Evolutionary conservation across 768 basidiomycete species (phyloP).

Genomic region (Tulasnella sp.): DNA sequence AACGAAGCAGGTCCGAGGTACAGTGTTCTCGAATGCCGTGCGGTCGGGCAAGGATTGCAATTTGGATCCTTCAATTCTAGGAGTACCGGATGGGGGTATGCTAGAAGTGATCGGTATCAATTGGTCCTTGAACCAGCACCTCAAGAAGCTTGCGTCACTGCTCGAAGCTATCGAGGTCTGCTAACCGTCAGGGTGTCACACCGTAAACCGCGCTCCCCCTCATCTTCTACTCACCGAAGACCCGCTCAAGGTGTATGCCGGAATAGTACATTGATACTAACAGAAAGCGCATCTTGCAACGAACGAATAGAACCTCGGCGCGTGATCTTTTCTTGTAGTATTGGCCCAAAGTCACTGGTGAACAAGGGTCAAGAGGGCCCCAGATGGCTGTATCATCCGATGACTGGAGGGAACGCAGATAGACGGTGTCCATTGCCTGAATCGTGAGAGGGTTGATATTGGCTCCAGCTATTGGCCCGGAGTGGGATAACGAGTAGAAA

Average conservation of each 20-base stretch:
- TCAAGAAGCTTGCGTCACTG: not conserved
- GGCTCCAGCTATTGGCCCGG: not conserved
- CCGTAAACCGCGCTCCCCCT: not conserved
- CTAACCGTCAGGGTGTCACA: not conserved
- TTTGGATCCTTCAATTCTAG: not conserved
- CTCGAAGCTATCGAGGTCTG: conserved; percentile 4
- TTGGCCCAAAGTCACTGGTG: not conserved
- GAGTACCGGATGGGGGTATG: not conserved
- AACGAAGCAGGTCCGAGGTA: not conserved
- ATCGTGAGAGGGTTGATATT: not conserved
- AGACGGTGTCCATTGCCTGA: not conserved
- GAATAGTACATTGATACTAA: not conserved
- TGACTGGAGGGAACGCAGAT: not conserved
- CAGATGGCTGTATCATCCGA: not conserved
- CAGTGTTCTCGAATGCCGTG: not conserved
- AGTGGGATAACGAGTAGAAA: not conserved
- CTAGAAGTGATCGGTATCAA: not conserved
- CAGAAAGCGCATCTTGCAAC: not conserved
- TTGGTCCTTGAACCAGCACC: not conserved
- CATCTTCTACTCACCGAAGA: not conserved
- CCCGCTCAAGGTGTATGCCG: not conserved
- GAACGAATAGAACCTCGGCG: not conserved
- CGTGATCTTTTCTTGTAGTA: not conserved
- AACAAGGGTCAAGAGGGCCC: not conserved
- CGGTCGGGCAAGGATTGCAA: not conserved